phyloP scores from a whole-genome alignment of 768 basidiomycete genomes.

The Hydnomerulius pinastri region DNA sequence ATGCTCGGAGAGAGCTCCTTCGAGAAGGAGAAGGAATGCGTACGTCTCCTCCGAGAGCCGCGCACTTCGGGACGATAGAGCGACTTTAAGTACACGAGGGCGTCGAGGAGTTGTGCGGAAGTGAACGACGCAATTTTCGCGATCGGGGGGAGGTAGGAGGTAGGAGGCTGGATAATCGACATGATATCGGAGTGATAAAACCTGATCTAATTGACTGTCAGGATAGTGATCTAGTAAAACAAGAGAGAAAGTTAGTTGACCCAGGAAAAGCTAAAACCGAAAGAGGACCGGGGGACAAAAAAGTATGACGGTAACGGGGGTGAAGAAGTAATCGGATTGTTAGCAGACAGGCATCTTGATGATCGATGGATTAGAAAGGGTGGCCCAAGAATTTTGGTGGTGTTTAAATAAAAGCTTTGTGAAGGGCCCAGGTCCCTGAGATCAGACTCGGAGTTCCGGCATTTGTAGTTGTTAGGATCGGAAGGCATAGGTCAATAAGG shows the following conservation, averaged over 20 bases:
- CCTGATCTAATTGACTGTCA: not conserved
- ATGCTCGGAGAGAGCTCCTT: not conserved
- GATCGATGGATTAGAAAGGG: too few relatives aligned
- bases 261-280: too few relatives aligned
- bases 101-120: conserved; percentile 40
- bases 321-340: not conserved
- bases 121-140: conserved; percentile 40
- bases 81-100: conserved; percentile 49
- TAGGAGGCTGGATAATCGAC: conserved; percentile 40
- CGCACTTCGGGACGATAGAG: conserved; percentile 66
- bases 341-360: conserved; percentile 1
- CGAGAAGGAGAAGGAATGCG: not conserved
- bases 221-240: not conserved
- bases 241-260: not conserved
- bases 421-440: too few relatives aligned
- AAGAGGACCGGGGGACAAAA: too few relatives aligned
- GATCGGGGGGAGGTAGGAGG: conserved; percentile 55
- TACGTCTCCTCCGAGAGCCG: conserved; percentile 49
- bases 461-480: conserved; percentile 1
- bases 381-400: too few relatives aligned
- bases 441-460: not conserved
- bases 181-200: conserved; percentile 12
- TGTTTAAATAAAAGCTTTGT: too few relatives aligned
- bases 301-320: not conserved
- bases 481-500: not conserved